These are phyloP conservation scores for Calonectria crousiana DNA, from an alignment of 2,329 filamentous ascomycete species.

Conservation along the genomic window DNA sequence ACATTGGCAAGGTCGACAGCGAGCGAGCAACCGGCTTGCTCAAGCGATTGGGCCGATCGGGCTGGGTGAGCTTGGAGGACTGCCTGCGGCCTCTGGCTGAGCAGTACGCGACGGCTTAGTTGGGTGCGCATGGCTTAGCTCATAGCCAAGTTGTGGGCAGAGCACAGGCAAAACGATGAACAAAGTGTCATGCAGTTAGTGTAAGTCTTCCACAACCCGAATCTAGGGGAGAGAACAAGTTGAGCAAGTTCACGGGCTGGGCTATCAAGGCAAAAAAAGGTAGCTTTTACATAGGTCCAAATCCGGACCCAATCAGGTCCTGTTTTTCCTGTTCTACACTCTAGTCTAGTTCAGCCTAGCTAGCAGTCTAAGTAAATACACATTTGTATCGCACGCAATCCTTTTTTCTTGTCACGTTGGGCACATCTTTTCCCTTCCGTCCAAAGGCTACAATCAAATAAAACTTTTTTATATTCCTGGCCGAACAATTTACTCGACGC, in stretches of 20 bases:
- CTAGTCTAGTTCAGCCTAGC: constrained; percentile 9
- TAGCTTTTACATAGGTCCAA: background rate
- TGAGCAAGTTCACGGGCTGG: background rate
- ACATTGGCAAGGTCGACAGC: constrained; percentile 1
- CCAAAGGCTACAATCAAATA: background rate
- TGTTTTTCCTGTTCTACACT: constrained; percentile 2
- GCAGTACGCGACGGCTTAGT: background rate
- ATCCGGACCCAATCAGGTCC: background rate
- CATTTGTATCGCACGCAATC: background rate
- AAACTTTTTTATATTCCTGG: background rate
- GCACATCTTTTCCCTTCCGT: too few relatives aligned
- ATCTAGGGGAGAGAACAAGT: too few relatives aligned
- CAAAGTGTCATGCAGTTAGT: too few relatives aligned
- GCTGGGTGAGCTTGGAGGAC: constrained; percentile 13
- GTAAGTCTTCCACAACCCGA: too few relatives aligned
- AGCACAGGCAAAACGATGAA: background rate
- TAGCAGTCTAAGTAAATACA: constrained; percentile 3
- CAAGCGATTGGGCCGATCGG: background rate
- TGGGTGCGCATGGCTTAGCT: too few relatives aligned
- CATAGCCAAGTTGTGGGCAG: too few relatives aligned
- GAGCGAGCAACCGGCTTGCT: background rate
- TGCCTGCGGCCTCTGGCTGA: background rate
- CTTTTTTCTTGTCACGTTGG: background rate
- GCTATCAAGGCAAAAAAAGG: background rate
- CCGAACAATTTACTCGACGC: constrained; percentile 2